These are phyloP conservation scores for Penicillium lividum DNA, from an alignment of 495 filamentous ascomycete species.

Conservation along the genomic window DNA sequence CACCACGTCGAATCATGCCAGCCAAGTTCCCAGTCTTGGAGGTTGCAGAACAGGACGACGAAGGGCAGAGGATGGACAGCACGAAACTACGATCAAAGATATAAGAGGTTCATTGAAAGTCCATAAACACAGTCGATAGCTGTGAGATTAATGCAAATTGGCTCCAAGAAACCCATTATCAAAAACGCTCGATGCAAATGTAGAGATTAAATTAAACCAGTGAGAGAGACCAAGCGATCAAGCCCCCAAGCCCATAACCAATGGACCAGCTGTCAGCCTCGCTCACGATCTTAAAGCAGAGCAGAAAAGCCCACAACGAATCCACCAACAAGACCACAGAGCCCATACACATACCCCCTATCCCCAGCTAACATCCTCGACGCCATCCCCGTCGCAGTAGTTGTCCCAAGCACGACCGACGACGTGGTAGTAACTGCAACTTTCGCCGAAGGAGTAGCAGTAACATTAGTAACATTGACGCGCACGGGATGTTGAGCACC, in stretches of 20 bases:
- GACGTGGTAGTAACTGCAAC: slow-evolving; percentile 37
- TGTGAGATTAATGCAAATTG: neutral
- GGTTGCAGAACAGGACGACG: slow-evolving; percentile 80
- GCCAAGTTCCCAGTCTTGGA: slow-evolving; percentile 65
- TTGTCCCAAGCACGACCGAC: slow-evolving; percentile 18
- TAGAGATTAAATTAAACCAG: neutral
- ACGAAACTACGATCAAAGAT: slow-evolving; percentile 34
- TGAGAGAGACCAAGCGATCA: neutral
- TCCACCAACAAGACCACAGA: slow-evolving; percentile 55
- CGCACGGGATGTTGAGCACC: slow-evolving; percentile 71
- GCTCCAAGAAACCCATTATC: neutral
- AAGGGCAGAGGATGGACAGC: slow-evolving; percentile 74
- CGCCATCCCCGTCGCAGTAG: slow-evolving; percentile 21
- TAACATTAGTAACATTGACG: slow-evolving; percentile 54
- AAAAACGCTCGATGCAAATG: slow-evolving; percentile 19
- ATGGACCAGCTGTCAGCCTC: too few relatives aligned
- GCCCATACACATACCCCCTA: slow-evolving; percentile 59
- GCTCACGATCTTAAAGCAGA: slow-evolving; percentile 43
- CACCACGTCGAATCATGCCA: slow-evolving; percentile 79
- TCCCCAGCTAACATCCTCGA: slow-evolving; percentile 44
- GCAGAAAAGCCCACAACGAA: slow-evolving; percentile 65
- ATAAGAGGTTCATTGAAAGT: slow-evolving; percentile 11
- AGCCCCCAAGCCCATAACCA: too few relatives aligned
- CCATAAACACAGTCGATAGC: neutral
- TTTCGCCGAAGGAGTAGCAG: slow-evolving; percentile 42